Percentiles rank a stretch among this genome's conserved stretches.
Conservation (phyloP, 371 early-diverging fungal species). For the Mortierella polycephala region DNA sequence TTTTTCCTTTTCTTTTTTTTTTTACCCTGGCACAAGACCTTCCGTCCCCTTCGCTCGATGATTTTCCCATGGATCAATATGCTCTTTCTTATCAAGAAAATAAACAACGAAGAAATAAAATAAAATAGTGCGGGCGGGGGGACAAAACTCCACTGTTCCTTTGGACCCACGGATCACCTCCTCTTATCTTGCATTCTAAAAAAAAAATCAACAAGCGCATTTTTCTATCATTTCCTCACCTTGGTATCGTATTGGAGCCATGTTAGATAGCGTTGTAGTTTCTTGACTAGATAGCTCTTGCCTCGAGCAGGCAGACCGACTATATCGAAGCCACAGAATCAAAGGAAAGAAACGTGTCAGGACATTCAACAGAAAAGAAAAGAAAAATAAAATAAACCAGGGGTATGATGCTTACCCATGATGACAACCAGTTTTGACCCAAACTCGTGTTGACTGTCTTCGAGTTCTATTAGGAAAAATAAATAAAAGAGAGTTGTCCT, state of each 20-base stretch:
- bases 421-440: constrained; percentile 69
- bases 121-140: constrained; percentile 15
- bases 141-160: neutral
- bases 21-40: neutral
- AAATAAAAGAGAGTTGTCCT: neutral
- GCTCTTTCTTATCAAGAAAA: constrained; percentile 19
- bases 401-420: constrained; percentile 63
- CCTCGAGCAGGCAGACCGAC: constrained; percentile 91
- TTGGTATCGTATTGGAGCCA: constrained; percentile 77
- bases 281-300: constrained; percentile 90
- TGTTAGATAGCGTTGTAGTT: constrained; percentile 80
- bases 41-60: neutral
- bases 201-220: constrained; percentile 1
- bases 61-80: constrained; percentile 11
- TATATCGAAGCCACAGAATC: constrained; percentile 22
- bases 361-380: neutral
- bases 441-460: constrained; percentile 46
- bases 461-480: constrained; percentile 52
- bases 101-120: neutral
- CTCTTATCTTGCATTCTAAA: constrained; percentile 24
- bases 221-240: constrained; percentile 47
- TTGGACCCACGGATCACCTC: constrained; percentile 27
- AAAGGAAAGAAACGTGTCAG: neutral
- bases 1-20: too few relatives aligned
- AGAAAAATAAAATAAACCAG: neutral